These are phyloP conservation scores for Domatiomyces globalis DNA, from an alignment of 2,329 filamentous ascomycete genomes.

Conservation along the genomic window DNA sequence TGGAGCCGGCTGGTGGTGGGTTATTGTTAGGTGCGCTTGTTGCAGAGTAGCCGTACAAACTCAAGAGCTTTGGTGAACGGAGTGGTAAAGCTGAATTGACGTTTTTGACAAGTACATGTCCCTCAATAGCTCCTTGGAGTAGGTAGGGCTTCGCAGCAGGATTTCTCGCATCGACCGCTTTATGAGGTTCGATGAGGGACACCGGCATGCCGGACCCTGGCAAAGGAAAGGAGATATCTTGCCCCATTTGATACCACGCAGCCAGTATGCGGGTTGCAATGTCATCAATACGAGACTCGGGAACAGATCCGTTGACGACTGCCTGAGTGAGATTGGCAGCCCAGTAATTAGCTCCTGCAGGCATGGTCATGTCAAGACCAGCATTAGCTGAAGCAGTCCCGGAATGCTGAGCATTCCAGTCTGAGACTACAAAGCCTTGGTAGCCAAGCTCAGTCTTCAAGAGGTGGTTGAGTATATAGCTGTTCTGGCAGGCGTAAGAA, in stretches of 20 bases:
- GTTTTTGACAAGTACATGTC: slow-evolving; percentile 39
- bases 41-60: slow-evolving; percentile 38
- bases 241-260: slow-evolving; percentile 31
- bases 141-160: slow-evolving; percentile 2
- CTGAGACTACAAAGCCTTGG: slow-evolving; percentile 33
- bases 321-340: slow-evolving; percentile 24
- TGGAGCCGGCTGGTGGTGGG: slow-evolving; percentile 11
- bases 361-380: slow-evolving; percentile 36
- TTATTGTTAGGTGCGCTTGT: neutral
- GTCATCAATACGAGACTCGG: slow-evolving; percentile 30
- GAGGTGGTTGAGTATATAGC: slow-evolving; percentile 31
- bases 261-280: slow-evolving; percentile 35
- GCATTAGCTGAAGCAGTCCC: slow-evolving; percentile 28
- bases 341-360: slow-evolving; percentile 24
- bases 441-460: slow-evolving; percentile 40
- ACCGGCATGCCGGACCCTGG: slow-evolving; percentile 28
- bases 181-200: slow-evolving; percentile 1
- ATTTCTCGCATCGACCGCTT: slow-evolving; percentile 4
- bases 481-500: slow-evolving; percentile 37
- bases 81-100: slow-evolving; percentile 36
- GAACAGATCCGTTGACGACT: slow-evolving; percentile 28
- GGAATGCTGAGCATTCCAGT: slow-evolving; percentile 33
- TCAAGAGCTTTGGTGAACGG: slow-evolving; percentile 31
- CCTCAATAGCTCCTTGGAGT: slow-evolving; percentile 2
- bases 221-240: slow-evolving; percentile 22